These are phyloP conservation scores for Microbotryomycetes sp. DNA, from an alignment of 1,284 basidiomycete genomes.

Conservation along the genomic window DNA sequence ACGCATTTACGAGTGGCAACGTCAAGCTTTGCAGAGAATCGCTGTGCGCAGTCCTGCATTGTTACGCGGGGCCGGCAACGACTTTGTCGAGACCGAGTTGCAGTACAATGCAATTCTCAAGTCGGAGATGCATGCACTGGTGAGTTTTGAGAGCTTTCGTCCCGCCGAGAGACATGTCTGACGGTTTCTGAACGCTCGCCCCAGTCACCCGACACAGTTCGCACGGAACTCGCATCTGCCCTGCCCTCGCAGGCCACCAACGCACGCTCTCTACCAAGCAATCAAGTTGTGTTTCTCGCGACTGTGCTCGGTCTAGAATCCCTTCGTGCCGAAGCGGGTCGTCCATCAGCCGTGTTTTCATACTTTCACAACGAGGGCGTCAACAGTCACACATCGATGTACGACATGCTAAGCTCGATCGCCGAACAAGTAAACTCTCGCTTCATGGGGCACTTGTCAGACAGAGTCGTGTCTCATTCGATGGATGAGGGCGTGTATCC, in stretches of 20 bases:
- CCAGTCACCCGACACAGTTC: constrained; percentile 27
- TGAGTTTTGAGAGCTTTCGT: neutral
- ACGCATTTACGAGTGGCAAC: constrained; percentile 58
- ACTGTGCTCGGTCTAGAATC: constrained; percentile 85
- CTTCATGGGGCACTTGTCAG: constrained; percentile 61
- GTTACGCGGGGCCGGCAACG: constrained; percentile 71
- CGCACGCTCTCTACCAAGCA: constrained; percentile 65
- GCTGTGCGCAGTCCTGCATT: constrained; percentile 81
- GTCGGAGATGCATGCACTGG: constrained; percentile 47
- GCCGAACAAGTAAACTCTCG: constrained; percentile 52
- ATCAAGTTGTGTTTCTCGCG: constrained; percentile 79
- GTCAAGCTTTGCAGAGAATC: constrained; percentile 68
- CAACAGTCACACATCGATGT: constrained; percentile 61
- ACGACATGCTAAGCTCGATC: constrained; percentile 72
- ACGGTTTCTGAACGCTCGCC: neutral
- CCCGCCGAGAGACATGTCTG: neutral
- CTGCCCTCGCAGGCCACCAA: constrained; percentile 66
- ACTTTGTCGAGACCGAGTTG: constrained; percentile 79
- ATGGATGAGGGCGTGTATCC: constrained; percentile 63
- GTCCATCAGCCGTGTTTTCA: constrained; percentile 71
- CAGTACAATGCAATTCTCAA: constrained; percentile 85
- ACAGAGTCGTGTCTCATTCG: constrained; percentile 67
- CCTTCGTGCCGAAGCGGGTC: constrained; percentile 70
- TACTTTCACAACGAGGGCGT: constrained; percentile 87
- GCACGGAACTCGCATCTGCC: constrained; percentile 40